phyloP scores from a whole-genome alignment of 1,284 basidiomycete genomes.

The Cutaneotrichosporon arboriforme region DNA sequence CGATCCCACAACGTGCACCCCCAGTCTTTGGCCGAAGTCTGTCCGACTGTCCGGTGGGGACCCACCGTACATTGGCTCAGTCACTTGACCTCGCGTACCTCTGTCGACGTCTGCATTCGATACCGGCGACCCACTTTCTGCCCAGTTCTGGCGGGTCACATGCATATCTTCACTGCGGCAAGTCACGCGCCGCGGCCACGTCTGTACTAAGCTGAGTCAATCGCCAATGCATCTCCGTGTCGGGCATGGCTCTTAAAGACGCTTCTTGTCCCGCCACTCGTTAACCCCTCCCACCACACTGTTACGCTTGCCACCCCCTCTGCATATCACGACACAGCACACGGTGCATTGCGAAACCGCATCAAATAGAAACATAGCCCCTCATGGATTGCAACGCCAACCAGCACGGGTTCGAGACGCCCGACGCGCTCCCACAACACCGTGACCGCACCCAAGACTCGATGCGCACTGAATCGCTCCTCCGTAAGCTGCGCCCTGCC shows the following conservation, averaged over 20 bases:
- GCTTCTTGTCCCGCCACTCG: background rate
- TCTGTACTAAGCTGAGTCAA: no score
- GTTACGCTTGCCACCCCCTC: background rate
- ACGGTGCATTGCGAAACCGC: no score
- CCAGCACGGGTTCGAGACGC: constrained; percentile 14
- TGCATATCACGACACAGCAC: no score
- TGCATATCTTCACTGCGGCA: background rate
- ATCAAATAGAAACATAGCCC: background rate
- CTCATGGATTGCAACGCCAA: constrained; percentile 14
- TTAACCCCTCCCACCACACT: background rate
- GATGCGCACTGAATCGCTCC: background rate
- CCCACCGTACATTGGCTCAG: no score
- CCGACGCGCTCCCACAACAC: constrained; percentile 11
- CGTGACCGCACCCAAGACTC: constrained; percentile 1
- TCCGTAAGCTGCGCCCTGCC: constrained; percentile 4
- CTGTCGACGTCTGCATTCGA: no score
- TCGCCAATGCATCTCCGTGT: background rate
- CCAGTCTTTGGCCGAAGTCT: no score
- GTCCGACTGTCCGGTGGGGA: no score
- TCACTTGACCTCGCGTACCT: no score
- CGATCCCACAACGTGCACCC: no score
- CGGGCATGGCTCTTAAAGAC: background rate
- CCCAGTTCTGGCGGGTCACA: no score
- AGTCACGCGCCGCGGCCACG: background rate
- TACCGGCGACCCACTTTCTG: no score